A percentile compares a stretch with the other conserved stretches of the same genome.
Evolutionary conservation across 805 yeast species (phyloP).

Genomic region (Myxozyma neotropica): DNA sequence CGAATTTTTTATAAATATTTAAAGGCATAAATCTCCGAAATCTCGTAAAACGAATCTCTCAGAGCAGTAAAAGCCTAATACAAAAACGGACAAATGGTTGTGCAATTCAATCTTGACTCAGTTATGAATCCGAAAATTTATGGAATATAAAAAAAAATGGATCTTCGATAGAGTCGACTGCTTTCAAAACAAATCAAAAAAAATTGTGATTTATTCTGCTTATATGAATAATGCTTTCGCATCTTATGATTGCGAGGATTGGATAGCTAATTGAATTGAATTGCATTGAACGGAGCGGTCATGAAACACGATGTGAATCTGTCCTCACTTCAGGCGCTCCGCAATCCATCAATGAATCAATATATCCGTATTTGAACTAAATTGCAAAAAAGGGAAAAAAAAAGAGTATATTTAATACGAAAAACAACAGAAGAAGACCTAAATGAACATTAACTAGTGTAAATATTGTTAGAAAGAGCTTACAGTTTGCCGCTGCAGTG

Average conservation of each 20-base stretch:
- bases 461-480: not conserved
- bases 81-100: not conserved
- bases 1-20: not conserved
- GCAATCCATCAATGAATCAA: too few relatives aligned
- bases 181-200: not conserved
- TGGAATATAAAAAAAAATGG: constrained; percentile 5
- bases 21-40: not conserved
- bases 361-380: too few relatives aligned
- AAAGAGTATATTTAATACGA: too few relatives aligned
- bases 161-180: constrained; percentile 24
- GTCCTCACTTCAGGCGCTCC: too few relatives aligned
- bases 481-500: not conserved
- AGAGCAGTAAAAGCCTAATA: not conserved
- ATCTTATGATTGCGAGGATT: too few relatives aligned
- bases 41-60: not conserved
- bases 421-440: not conserved
- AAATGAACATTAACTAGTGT: not conserved
- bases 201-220: too few relatives aligned
- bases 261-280: too few relatives aligned
- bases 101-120: constrained; percentile 10
- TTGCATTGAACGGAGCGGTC: too few relatives aligned
- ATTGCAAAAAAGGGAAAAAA: too few relatives aligned
- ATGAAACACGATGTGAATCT: too few relatives aligned
- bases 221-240: too few relatives aligned
- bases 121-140: constrained; percentile 24